Evolutionary conservation across 345 rosid genomes (phyloP).

Genomic region (Salix exigua): DNA sequence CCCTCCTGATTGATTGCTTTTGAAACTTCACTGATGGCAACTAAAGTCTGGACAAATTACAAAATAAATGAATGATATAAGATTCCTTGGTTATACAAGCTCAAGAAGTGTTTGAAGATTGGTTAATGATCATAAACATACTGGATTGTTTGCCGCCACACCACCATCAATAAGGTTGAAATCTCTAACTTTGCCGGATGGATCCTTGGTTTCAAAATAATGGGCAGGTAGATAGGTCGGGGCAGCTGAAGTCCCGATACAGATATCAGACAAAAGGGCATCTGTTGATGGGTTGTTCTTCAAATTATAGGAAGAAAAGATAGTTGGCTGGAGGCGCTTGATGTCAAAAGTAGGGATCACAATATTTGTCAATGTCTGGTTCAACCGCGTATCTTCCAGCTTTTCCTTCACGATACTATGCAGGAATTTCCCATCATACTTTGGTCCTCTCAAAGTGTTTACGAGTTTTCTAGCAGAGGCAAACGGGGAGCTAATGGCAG

Average conservation of each 20-base stretch:
- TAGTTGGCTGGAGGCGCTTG: constrained; percentile 57
- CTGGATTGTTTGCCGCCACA: too few relatives aligned
- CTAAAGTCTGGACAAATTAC: too few relatives aligned
- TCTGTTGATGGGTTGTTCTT: too few relatives aligned
- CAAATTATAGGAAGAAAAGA: background rate
- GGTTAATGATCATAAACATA: too few relatives aligned
- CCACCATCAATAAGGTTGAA: too few relatives aligned
- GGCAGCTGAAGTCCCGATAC: constrained; percentile 61
- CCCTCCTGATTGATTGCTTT: constrained; percentile 37
- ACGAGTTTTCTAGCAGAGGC: constrained; percentile 29
- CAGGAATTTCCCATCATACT: too few relatives aligned
- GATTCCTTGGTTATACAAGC: too few relatives aligned
- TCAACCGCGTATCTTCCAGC: too few relatives aligned
- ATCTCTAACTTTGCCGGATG: constrained; percentile 17
- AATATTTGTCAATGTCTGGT: constrained; percentile 43
- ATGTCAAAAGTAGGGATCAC: constrained; percentile 78
- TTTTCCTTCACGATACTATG: too few relatives aligned
- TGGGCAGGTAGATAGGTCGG: constrained; percentile 65
- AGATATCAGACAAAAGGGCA: constrained; percentile 44
- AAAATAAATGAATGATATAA: too few relatives aligned
- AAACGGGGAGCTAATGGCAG: constrained; percentile 10
- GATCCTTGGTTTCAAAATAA: constrained; percentile 32
- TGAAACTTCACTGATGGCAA: constrained; percentile 22
- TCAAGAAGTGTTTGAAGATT: too few relatives aligned
- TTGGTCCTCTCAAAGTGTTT: constrained; percentile 46